Conservation (phyloP, 768 basidiomycete genomes). For the Thelephora ganbajun region DNA sequence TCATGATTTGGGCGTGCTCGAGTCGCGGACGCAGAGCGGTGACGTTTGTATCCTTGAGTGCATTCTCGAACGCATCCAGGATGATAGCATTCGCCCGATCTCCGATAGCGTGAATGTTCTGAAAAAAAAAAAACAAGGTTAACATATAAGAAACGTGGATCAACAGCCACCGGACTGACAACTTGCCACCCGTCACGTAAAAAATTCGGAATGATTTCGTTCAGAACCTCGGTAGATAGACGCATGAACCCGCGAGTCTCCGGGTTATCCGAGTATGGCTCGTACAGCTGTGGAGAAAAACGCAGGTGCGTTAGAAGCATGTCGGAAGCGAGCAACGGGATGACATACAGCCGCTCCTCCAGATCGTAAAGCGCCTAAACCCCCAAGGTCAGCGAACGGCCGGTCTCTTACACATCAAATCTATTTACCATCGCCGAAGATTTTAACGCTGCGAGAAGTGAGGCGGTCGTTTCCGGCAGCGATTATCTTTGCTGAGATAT, state of each 20-base stretch:
- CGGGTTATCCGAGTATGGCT: slow-evolving; percentile 74
- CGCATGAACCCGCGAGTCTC: slow-evolving; percentile 69
- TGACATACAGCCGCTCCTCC: slow-evolving; percentile 70
- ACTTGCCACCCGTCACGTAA: slow-evolving; percentile 83
- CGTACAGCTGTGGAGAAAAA: slow-evolving; percentile 38
- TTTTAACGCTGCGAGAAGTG: slow-evolving; percentile 62
- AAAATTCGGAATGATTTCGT: slow-evolving; percentile 51
- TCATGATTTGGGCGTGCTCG: slow-evolving; percentile 87
- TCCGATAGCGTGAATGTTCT: slow-evolving; percentile 84
- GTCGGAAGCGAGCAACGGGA: too few relatives aligned
- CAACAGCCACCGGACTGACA: slow-evolving; percentile 27
- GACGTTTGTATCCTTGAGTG: slow-evolving; percentile 45
- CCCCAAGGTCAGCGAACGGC: background rate
- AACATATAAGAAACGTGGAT: background rate
- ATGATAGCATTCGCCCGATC: slow-evolving; percentile 81
- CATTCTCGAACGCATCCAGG: slow-evolving; percentile 68
- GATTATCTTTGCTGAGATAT: slow-evolving; percentile 39
- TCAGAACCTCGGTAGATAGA: slow-evolving; percentile 44
- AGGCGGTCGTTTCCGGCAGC: slow-evolving; percentile 48
- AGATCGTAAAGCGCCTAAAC: slow-evolving; percentile 71
- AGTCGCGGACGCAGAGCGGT: slow-evolving; percentile 61
- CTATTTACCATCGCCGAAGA: slow-evolving; percentile 54
- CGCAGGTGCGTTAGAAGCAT: background rate
- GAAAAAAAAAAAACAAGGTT: background rate
- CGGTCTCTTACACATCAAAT: background rate